Conservation (phyloP, 257 asterid species). For the Solanum paucissectum region DNA sequence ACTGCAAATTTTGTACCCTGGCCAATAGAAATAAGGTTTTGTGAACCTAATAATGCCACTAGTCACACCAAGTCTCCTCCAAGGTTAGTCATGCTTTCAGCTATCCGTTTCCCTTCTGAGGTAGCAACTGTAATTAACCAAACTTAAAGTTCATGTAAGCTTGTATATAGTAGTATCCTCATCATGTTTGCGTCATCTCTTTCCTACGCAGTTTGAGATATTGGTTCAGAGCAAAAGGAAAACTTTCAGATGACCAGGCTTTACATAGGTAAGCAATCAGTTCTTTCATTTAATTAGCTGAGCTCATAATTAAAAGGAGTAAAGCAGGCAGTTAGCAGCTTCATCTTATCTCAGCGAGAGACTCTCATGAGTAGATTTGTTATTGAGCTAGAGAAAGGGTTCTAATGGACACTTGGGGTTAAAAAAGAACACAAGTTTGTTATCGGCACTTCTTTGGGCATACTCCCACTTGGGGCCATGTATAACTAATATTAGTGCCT, state of each 20-base stretch:
- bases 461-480: not conserved
- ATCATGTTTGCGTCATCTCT: not conserved
- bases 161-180: not conserved
- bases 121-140: not conserved
- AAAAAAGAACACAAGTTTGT: not conserved
- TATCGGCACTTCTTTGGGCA: not conserved
- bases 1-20: constrained; percentile 56
- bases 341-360: not conserved
- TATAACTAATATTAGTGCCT: not conserved
- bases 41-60: constrained; percentile 59
- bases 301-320: not conserved
- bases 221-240: constrained; percentile 95
- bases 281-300: not conserved
- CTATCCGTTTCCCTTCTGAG: constrained; percentile 4
- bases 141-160: not conserved
- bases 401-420: not conserved
- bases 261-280: constrained; percentile 58
- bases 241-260: constrained; percentile 85
- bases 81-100: constrained; percentile 38
- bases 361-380: not conserved
- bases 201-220: constrained; percentile 55
- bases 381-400: not conserved
- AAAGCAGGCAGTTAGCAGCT: not conserved
- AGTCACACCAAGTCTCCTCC: constrained; percentile 75
- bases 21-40: constrained; percentile 89